phyloP scores from a whole-genome alignment of 2,329 filamentous ascomycete species.

The Furcasterigmium furcatum region DNA sequence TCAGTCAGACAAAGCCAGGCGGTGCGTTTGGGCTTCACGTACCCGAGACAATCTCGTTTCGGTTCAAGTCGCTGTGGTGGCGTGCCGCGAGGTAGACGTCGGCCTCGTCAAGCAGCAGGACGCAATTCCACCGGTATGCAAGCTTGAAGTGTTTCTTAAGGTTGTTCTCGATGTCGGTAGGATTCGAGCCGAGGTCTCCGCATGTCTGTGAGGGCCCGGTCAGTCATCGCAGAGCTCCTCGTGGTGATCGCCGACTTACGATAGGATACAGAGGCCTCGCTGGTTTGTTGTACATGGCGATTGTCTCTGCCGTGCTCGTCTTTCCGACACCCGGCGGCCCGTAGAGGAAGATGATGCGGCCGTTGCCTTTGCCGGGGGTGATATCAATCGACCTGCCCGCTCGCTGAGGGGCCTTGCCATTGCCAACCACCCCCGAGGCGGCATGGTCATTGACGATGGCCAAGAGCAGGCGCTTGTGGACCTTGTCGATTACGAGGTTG shows the following conservation, averaged over 20 bases:
- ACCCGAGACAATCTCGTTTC: neutral
- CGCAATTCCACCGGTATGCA: slow-evolving; percentile 19
- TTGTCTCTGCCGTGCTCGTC: slow-evolving; percentile 5
- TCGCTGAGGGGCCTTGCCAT: too few relatives aligned
- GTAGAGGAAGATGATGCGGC: slow-evolving; percentile 6
- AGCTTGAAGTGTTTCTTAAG: slow-evolving; percentile 11
- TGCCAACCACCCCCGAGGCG: slow-evolving; percentile 7
- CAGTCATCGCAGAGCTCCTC: too few relatives aligned
- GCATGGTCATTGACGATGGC: slow-evolving; percentile 1
- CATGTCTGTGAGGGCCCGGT: too few relatives aligned
- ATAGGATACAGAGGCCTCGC: too few relatives aligned
- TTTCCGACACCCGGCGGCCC: slow-evolving; percentile 10
- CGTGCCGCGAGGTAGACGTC: slow-evolving; percentile 13
- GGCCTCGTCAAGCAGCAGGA: slow-evolving; percentile 24
- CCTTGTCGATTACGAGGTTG: too few relatives aligned
- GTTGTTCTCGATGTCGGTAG: slow-evolving; percentile 12
- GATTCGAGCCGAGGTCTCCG: too few relatives aligned
- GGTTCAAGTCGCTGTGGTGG: neutral
- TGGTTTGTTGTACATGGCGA: too few relatives aligned
- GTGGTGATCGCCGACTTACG: too few relatives aligned
- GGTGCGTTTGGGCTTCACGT: too few relatives aligned
- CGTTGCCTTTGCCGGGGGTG: slow-evolving; percentile 9
- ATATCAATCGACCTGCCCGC: too few relatives aligned
- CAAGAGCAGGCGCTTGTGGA: neutral
- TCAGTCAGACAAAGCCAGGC: too few relatives aligned